Evolutionary conservation across 352 stramenopile genomes (phyloP), one percentile per base, ranked within the genome.

Genomic region (Thraustotheca clavata): DNA sequence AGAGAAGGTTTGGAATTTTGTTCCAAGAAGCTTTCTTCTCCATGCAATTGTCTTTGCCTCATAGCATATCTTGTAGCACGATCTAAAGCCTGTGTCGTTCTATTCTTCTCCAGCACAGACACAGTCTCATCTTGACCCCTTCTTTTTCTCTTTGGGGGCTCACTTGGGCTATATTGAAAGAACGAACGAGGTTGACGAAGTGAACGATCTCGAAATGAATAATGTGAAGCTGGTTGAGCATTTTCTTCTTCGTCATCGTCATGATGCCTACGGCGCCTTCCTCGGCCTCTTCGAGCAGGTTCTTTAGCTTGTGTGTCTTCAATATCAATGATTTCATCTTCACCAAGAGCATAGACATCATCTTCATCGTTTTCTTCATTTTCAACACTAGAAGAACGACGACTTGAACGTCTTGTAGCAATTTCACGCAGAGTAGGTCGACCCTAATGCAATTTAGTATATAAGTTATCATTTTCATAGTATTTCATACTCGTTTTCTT

Each of bases 291-390:
- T 4, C 39, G 39, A n/a, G 39, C 22, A n/a, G 39, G 22, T 47
- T n/a, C 39, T n/a, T n/a, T n/a, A 47, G 39, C 39, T n/a, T n/a
- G 39, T 4, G 39, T 24, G 22, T 47, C 39, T n/a, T 47, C 39
- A 2, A 47, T 24, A 24, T 2, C 39, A 2, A 47, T 47, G 39
- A 47, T 24, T 4, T 47, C 39, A 4, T 47, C 4, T n/a, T 24
- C n/a, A 27, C 39, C n/a, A 4, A 24, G n/a, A 47, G n/a, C n/a
- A 47, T 24, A 24, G 38, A 43, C 20, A 16, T 16, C 59, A 69
- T 67, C 26, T 40, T 76, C 39, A 67, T 67, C 36, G 52, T 80
- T 18, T 52, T 59, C 38, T 69, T 69, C 24, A 41, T 67, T 26
- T 65, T 31, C 36, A 26, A 20, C 68, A 49, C n/a, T n/a, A n/a